These are phyloP conservation scores for Heterobasidion parviporum DNA, from an alignment of 1,284 basidiomycete species.

Conservation along the genomic window DNA sequence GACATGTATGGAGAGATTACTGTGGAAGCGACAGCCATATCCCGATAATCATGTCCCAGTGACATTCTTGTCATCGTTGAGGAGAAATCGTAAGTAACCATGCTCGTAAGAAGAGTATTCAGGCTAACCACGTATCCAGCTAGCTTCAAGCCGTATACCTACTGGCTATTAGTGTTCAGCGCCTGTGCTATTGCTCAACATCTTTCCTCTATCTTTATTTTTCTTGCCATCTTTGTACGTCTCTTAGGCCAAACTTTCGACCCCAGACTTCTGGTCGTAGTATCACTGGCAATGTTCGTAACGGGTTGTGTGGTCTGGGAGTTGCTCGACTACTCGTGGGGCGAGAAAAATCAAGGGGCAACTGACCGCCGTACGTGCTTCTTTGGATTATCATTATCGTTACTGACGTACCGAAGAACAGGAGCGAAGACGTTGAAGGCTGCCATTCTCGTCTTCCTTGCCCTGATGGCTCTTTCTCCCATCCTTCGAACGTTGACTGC, in stretches of 20 bases:
- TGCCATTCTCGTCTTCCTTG: constrained; percentile 80
- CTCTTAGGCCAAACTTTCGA: constrained; percentile 60
- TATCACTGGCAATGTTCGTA: constrained; percentile 52
- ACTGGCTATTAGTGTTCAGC: constrained; percentile 63
- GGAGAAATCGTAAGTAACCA: constrained; percentile 60
- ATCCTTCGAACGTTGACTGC: constrained; percentile 89
- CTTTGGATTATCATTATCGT: background rate
- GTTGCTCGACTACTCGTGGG: constrained; percentile 30
- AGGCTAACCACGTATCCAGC: constrained; percentile 32
- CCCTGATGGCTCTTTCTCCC: constrained; percentile 85
- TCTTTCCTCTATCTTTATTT: constrained; percentile 72
- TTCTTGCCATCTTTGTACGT: constrained; percentile 73
- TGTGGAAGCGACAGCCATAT: constrained; percentile 75
- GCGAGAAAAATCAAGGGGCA: background rate
- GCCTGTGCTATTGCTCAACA: constrained; percentile 84
- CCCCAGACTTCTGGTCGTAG: constrained; percentile 63
- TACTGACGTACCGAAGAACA: constrained; percentile 18
- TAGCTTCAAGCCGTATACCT: constrained; percentile 69
- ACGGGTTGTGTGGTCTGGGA: constrained; percentile 59
- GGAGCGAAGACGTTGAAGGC: constrained; percentile 65
- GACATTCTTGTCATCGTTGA: constrained; percentile 73
- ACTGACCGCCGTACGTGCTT: constrained; percentile 24
- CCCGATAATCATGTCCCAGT: constrained; percentile 83
- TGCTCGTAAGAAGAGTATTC: constrained; percentile 4
- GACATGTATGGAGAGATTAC: constrained; percentile 63